Evolutionary conservation across 257 asterid species (phyloP).

Genomic region (Fraxinus cuspidata): DNA sequence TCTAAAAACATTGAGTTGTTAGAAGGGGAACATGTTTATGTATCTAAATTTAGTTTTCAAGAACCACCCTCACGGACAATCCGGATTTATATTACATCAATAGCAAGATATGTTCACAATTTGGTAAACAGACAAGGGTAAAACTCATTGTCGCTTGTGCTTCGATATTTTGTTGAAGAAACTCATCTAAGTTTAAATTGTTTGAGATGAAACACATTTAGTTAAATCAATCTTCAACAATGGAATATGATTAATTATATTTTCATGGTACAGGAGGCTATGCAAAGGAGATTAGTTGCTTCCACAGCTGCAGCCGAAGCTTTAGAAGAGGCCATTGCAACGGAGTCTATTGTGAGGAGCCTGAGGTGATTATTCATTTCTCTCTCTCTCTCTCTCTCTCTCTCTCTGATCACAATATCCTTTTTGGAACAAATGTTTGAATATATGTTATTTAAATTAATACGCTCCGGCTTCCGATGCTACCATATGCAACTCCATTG

Average conservation of each 20-base stretch:
- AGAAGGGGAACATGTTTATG: background rate
- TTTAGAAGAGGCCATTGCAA: constrained; percentile 89
- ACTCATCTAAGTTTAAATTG: background rate
- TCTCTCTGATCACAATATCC: background rate
- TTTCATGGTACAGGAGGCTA: constrained; percentile 67
- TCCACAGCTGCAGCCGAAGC: constrained; percentile 97
- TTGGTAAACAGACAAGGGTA: background rate
- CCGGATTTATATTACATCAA: too few species aligned
- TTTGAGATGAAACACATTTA: background rate
- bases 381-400: background rate
- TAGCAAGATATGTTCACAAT: background rate
- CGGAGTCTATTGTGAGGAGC: constrained; percentile 78
- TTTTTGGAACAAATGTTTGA: background rate
- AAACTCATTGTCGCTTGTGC: background rate
- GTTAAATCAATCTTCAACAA: background rate
- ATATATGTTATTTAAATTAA: background rate
- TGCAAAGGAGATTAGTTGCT: constrained; percentile 82
- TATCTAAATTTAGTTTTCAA: background rate
- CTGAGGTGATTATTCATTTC: constrained; percentile 56
- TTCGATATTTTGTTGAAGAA: background rate
- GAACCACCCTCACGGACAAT: too few species aligned
- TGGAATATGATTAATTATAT: constrained; percentile 3
- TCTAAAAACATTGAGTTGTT: background rate
- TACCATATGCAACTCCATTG: background rate
- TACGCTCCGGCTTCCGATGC: background rate